These are phyloP conservation scores for Ogataea wickerhamii DNA, from an alignment of 805 yeast genomes.

Conservation along the genomic window DNA sequence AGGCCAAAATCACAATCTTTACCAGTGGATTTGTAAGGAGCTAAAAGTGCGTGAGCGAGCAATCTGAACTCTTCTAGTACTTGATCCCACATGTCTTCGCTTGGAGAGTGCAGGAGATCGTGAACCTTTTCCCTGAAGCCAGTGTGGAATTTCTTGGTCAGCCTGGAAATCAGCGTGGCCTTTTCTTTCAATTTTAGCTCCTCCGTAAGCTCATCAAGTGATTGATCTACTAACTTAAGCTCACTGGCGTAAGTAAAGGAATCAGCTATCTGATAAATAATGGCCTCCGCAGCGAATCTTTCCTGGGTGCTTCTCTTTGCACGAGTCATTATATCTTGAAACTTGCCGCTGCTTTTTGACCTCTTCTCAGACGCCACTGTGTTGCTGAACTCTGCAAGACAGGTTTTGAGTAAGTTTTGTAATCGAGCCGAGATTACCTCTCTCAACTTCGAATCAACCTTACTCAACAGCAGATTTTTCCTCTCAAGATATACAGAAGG, in stretches of 20 bases:
- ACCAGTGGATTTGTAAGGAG: conserved; percentile 28
- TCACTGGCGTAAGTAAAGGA: conserved; percentile 32
- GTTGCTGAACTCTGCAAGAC: conserved; percentile 31
- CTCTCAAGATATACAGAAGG: conserved; percentile 63
- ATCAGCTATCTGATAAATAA: conserved; percentile 33
- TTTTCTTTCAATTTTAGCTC: conserved; percentile 39
- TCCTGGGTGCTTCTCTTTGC: conserved; percentile 20
- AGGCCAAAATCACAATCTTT: conserved; percentile 56
- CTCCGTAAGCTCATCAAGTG: conserved; percentile 29
- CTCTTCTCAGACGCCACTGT: conserved; percentile 22
- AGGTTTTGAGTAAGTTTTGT: conserved; percentile 32
- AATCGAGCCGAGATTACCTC: conserved; percentile 44
- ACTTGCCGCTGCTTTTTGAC: conserved; percentile 20
- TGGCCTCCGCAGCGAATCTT: conserved; percentile 32
- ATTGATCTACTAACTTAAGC: conserved; percentile 30
- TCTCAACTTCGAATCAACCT: conserved; percentile 45
- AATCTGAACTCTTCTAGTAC: conserved; percentile 43
- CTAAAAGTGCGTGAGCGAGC: conserved; percentile 30
- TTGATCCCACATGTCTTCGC: conserved; percentile 57
- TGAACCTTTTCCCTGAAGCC: conserved; percentile 50
- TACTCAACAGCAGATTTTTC: conserved; percentile 43
- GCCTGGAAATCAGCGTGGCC: conserved; percentile 38
- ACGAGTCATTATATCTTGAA: conserved; percentile 23
- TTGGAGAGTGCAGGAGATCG: conserved; percentile 47
- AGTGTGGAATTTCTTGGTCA: conserved; percentile 44